A percentile compares a stretch with the other conserved stretches of the same genome.
Evolutionary conservation across 208 protist genomes (phyloP).

Genomic region (Leishmania amazonensis): DNA sequence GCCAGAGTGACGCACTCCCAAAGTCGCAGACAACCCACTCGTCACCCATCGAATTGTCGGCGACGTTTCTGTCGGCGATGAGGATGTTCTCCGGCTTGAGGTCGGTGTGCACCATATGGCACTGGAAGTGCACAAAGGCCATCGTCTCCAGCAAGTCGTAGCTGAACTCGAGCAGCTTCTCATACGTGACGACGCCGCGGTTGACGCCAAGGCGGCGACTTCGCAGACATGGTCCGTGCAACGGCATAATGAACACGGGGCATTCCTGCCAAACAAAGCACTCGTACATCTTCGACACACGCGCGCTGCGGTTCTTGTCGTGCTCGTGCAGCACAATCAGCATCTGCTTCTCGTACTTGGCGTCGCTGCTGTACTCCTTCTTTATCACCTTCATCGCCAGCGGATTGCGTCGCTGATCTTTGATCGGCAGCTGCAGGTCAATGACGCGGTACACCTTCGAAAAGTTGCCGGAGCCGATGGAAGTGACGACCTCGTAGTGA

Average conservation of each 20-base stretch:
- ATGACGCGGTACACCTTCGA: constrained; percentile 79
- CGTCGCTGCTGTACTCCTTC: constrained; percentile 77
- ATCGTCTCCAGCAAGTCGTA: constrained; percentile 80
- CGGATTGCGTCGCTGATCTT: constrained; percentile 19
- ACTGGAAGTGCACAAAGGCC: constrained; percentile 79
- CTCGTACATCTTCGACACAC: constrained; percentile 71
- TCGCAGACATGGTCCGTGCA: constrained; percentile 78
- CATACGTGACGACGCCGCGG: constrained; percentile 58
- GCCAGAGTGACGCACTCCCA: constrained; percentile 83
- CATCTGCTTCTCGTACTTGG: constrained; percentile 82
- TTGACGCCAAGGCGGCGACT: constrained; percentile 65
- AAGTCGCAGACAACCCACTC: constrained; percentile 89
- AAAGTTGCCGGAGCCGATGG: constrained; percentile 85
- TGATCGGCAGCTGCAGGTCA: constrained; percentile 26
- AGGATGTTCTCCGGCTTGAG: constrained; percentile 98
- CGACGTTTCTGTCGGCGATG: constrained; percentile 55
- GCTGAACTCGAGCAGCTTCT: constrained; percentile 57
- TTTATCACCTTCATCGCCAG: constrained; percentile 88
- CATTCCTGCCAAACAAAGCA: constrained; percentile 76
- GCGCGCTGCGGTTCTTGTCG: constrained; percentile 33
- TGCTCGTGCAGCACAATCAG: constrained; percentile 58
- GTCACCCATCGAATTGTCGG: constrained; percentile 51
- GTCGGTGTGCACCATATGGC: constrained; percentile 95
- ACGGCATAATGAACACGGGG: constrained; percentile 82
- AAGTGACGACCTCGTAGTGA: constrained; percentile 63